Evolutionary conservation across 73 alveolate genomes (phyloP), one percentile per base, ranked within the genome.

Genomic region (Paramecium octaurelia): DNA sequence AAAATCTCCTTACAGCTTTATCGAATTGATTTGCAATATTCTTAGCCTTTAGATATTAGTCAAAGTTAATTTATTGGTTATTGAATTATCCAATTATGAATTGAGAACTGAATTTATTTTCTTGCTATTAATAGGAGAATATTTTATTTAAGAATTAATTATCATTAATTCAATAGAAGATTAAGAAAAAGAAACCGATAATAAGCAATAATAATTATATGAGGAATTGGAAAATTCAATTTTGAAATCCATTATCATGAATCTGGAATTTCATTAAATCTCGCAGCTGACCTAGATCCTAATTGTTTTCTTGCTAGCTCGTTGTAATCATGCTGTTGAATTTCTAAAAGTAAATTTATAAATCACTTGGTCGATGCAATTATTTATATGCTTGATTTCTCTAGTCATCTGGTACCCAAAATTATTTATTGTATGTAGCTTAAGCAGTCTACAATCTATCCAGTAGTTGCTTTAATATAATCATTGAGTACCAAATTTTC

Each of bases 391-490:
- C 46, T 75, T 75, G 16, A 75, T 75, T 75, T 42, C 46, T 75
- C 88, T 75, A 35, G 35, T 75, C 59, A 75, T 75, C 88, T 2
- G 68, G 68, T n/a, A n/a, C 38, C 88, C 88, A 73, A 40, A 73
- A 73, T 73, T 73, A 21, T 73, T 40, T 34, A 38, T 16, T 75
- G n/a, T 75, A 75, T 10, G 88, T 38, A 14, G 58, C 60, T 36
- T 75, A 42, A 0, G 88, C 59, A 21, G 88, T 29, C 21, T 34
- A 42, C 10, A 75, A 75, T 75, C 88, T 75, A 9, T 42, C 40
- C 21, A 75, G 36, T 9, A 75, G 18, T 75, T 75, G 38, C 88
- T 75, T 35, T 0, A 18, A 29, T 35, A 75, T 75, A 18, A 75
- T 75, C 24, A 35, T 3, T 6, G 10, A 24, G 18, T 75, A 75